Percentiles rank a stretch among this genome's conserved stretches.
phyloP scores from a whole-genome alignment of 192 early-diverging fungal species.

The Podila epicladia region DNA sequence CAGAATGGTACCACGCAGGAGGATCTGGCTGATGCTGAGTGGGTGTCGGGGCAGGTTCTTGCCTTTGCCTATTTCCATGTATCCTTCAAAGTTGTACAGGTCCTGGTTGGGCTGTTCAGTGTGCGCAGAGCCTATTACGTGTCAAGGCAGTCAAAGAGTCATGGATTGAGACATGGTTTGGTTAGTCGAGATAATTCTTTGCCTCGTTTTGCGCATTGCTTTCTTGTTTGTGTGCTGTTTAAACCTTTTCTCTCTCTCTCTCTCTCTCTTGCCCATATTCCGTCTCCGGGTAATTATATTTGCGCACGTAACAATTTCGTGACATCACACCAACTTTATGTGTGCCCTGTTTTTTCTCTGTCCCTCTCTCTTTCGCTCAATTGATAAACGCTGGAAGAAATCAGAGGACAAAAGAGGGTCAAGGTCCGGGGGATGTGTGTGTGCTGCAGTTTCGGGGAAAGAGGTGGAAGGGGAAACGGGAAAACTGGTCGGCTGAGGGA shows the following conservation, averaged over 20 bases:
- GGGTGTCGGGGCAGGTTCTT: constrained; percentile 56
- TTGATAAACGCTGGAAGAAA: too few species aligned
- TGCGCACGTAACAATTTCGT: not conserved
- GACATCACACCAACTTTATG: not conserved
- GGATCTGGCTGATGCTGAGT: constrained; percentile 81
- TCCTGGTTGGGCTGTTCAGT: constrained; percentile 83
- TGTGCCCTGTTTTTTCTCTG: not conserved
- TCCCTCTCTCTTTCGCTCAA: not conserved
- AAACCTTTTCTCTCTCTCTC: too few species aligned
- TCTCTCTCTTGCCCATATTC: not conserved
- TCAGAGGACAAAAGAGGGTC: too few species aligned
- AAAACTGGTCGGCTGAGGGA: too few species aligned
- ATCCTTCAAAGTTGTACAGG: constrained; percentile 87
- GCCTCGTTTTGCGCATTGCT: too few species aligned
- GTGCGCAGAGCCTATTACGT: constrained; percentile 54
- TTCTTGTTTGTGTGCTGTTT: too few species aligned
- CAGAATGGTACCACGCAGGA: constrained; percentile 87
- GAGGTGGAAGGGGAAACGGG: too few species aligned
- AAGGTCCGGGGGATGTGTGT: too few species aligned
- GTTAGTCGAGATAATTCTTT: too few species aligned
- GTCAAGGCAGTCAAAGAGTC: not conserved
- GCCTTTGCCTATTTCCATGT: constrained; percentile 65
- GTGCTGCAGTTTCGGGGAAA: too few species aligned
- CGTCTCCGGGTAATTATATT: constrained; percentile 3
- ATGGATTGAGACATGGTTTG: not conserved